Percentiles rank a stretch among this genome's conserved stretches.
Evolutionary conservation across 2,329 filamentous ascomycete species (phyloP).

Genomic region (Fusarium sp.): DNA sequence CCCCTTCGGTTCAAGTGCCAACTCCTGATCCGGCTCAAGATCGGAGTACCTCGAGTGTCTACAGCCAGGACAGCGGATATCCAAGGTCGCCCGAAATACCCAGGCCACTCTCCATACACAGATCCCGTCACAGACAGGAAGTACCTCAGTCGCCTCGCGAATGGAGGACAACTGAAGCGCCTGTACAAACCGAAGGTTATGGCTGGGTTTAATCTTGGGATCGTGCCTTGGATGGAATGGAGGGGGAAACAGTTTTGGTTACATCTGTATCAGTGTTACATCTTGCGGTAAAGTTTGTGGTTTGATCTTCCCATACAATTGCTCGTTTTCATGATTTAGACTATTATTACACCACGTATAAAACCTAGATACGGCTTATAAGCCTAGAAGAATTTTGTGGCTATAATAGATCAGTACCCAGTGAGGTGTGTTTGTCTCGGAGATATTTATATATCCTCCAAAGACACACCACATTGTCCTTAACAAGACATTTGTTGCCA

Average conservation of each 20-base stretch:
- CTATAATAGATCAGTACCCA: background rate
- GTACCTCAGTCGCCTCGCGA: background rate
- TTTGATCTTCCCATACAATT: background rate
- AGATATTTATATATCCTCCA: no score
- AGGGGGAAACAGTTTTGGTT: no score
- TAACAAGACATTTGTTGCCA: background rate
- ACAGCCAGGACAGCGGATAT: background rate
- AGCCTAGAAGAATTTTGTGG: background rate
- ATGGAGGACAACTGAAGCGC: background rate
- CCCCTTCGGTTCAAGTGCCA: background rate
- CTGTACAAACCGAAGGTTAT: background rate
- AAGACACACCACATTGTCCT: background rate
- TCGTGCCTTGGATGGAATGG: background rate
- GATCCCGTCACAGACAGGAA: background rate
- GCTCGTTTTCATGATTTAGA: background rate
- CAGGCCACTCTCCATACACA: background rate
- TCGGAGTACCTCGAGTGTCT: constrained; percentile 2
- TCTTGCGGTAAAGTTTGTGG: background rate
- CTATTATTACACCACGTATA: background rate
- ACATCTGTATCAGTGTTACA: background rate
- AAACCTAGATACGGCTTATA: no score
- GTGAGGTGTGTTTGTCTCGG: background rate
- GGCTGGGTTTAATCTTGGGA: background rate
- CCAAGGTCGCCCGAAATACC: background rate
- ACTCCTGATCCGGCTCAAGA: background rate